A percentile compares a stretch with the other conserved stretches of the same genome.
Evolutionary conservation across 345 rosid species (phyloP).

Genomic region (Camelina sativa): DNA sequence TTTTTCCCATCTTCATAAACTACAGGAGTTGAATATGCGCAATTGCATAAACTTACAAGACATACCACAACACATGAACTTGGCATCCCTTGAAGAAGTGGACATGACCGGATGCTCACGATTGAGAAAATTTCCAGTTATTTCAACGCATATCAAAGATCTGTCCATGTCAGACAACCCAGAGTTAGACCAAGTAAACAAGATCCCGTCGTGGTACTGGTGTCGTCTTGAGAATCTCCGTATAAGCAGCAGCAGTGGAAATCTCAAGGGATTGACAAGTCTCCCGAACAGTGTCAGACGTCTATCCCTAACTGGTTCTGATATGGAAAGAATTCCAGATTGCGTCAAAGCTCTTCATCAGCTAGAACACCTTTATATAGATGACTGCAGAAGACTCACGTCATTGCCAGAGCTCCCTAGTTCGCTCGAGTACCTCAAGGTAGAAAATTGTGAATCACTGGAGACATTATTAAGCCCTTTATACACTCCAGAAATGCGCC

Average conservation of each 20-base stretch:
- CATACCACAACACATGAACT: slow-evolving; percentile 22
- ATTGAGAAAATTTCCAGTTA: slow-evolving; percentile 31
- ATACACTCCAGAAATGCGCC: too few relatives aligned
- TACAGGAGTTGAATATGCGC: not conserved
- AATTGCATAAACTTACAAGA: slow-evolving; percentile 20
- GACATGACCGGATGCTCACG: slow-evolving; percentile 25
- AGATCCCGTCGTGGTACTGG: not conserved
- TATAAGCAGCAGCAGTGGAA: not conserved
- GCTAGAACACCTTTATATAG: accelerated
- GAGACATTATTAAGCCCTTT: not conserved
- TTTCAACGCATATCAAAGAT: slow-evolving; percentile 24
- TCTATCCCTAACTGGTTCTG: not conserved
- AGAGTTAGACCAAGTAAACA: too few relatives aligned
- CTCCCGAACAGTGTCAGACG: accelerated
- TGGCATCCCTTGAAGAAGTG: slow-evolving; percentile 14
- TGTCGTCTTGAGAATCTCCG: too few relatives aligned
- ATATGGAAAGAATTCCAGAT: not conserved
- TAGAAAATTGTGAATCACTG: not conserved
- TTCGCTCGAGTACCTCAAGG: not conserved
- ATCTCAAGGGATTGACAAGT: too few relatives aligned
- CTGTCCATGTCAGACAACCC: too few relatives aligned
- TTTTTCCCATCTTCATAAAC: slow-evolving; percentile 23
- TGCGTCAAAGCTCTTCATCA: slow-evolving; percentile 5
- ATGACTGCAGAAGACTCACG: not conserved
- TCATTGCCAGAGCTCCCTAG: not conserved